These are phyloP conservation scores for Arachis stenosperma DNA, from an alignment of 306 rosid genomes.

Conservation along the genomic window DNA sequence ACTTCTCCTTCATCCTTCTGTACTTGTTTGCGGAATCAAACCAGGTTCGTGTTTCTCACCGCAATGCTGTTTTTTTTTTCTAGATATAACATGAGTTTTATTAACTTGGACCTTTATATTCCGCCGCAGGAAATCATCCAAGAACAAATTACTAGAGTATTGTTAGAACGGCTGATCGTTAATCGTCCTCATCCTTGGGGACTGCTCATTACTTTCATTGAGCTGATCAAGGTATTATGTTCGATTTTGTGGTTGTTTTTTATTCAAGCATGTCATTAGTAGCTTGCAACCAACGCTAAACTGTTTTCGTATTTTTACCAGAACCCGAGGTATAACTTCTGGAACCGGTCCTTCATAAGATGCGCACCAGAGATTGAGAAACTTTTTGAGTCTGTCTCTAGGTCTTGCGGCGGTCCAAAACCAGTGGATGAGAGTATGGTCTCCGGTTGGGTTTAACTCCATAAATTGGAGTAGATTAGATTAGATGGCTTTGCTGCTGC, in stretches of 20 bases:
- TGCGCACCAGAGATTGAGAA: conserved; percentile 98
- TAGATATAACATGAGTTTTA: neutral
- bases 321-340: conserved; percentile 93
- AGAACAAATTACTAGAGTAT: conserved; percentile 96
- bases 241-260: neutral
- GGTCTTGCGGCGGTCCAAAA: conserved; percentile 96
- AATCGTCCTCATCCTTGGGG: conserved; percentile 99
- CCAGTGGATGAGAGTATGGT: conserved; percentile 92
- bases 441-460: conserved; percentile 79
- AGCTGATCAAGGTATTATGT: conserved; percentile 77
- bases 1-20: conserved; percentile 92
- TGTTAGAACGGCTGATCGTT: conserved; percentile 91
- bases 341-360: conserved; percentile 91
- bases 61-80: neutral
- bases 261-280: neutral
- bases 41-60: conserved; percentile 58
- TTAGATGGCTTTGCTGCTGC: neutral
- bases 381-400: conserved; percentile 93
- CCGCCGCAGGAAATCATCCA: conserved; percentile 85
- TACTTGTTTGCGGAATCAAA: conserved; percentile 90
- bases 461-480: neutral
- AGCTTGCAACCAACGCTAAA: neutral
- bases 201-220: conserved; percentile 92
- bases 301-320: conserved; percentile 38
- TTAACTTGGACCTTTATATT: conserved; percentile 13